Percentiles rank a stretch among this genome's conserved stretches.
These are phyloP conservation scores for Daldinia decipiens DNA, from an alignment of 495 filamentous ascomycete species.

Conservation along the genomic window DNA sequence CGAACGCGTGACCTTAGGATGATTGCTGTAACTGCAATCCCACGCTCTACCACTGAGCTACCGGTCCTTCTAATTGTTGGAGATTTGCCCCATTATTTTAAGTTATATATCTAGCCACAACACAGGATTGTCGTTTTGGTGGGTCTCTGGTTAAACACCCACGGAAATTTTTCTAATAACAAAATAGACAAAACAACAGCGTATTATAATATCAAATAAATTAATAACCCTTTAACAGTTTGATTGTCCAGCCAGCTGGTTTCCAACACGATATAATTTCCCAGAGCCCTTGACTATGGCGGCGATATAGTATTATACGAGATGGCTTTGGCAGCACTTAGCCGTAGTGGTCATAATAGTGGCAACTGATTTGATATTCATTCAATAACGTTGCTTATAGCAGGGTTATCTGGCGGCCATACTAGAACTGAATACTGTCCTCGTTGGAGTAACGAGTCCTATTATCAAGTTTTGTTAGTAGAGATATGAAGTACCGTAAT, in stretches of 20 bases:
- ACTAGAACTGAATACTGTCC: background rate
- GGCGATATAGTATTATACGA: no score
- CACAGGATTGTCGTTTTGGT: background rate
- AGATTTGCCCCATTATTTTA: background rate
- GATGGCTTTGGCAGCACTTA: no score
- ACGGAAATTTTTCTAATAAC: no score
- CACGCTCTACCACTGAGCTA: conserved; percentile 4
- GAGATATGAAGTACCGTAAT: background rate
- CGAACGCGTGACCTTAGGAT: conserved; percentile 7
- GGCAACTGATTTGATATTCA: background rate
- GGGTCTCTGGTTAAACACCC: background rate
- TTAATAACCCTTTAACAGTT: no score
- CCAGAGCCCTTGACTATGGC: no score
- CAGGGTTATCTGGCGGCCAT: background rate
- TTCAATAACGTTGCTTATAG: background rate
- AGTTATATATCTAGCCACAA: background rate
- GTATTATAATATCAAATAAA: no score
- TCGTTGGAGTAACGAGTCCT: background rate
- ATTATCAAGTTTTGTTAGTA: background rate
- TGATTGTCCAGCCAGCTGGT: no score
- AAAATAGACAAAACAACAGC: no score
- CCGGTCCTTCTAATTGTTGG: background rate
- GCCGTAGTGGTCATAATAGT: no score
- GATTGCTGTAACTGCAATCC: background rate
- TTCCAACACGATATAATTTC: no score